Base-by-base conservation (phyloP, 768 basidiomycete genomes). In the Dioszegia aurantiaca region DNA sequence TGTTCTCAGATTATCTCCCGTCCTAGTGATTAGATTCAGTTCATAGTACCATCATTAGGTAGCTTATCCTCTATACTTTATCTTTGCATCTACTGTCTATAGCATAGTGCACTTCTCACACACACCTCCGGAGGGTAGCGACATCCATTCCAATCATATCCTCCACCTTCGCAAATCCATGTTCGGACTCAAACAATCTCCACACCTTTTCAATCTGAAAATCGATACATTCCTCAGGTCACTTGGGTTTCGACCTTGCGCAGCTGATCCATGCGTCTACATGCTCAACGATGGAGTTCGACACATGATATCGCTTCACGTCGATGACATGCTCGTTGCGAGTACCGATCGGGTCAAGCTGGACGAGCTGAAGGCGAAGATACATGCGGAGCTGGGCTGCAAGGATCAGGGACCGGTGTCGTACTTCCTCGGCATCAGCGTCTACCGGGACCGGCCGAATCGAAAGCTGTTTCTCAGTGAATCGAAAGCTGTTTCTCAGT, bases 241-340 rank as follows among this genome's bases (percentile, higher is more conserved):
- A 5, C 46, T 55, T 10, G 58, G 58, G 4, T 43, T 59, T 24
- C 16, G 16, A 12, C 51, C 41, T 3, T 23, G 44, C 27, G 28
- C 17, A 19, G 60, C 60, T 16, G 60, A 61, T 30, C 55, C 60
- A 4, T 61, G 60, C 30, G 30, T 61, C 21, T 61, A 61, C 49
- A 48, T 4, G 19, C 27, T 2, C 46, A 27, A 24, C 36, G 21
- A 10, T 19, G 30, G 37, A 23, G 28, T 1, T 31, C 33, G 16
- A 28, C 2, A 10, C 2, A 48, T 49, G 44, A 27, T 61, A 42
- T 57, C 60, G 17, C 16, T 61, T 5, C 60, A 57, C 27, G 60
- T 61, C 24, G 59, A 56, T 36, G 59, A 60, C 40, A 39, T 43
- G 51, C 23, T 53, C 2, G 46, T 56, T 6, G 41, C 54, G 21